Percentiles rank a stretch among this genome's conserved stretches.
These are phyloP conservation scores for Trebouxiophyceae sp. DNA, from an alignment of 163 green algal genomes.

Conservation along the genomic window DNA sequence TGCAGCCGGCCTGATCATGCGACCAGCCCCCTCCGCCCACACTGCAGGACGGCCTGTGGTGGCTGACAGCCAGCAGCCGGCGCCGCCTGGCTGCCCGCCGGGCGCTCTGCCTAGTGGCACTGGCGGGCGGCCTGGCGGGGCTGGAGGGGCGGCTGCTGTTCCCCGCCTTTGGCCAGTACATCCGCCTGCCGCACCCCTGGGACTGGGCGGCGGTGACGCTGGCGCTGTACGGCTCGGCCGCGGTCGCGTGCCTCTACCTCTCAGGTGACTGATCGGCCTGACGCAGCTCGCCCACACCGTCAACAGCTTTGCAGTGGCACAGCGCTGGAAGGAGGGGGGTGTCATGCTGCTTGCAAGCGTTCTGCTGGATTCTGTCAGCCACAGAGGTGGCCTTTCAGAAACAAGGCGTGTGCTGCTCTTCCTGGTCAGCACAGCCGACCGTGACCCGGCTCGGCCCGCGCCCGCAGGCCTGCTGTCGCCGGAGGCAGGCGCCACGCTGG, in stretches of 20 bases:
- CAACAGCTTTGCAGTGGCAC: too few species aligned
- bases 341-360: too few species aligned
- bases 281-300: too few species aligned
- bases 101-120: constrained; percentile 29
- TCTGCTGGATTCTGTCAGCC: too few species aligned
- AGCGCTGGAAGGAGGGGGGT: too few species aligned
- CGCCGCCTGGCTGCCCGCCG: constrained; percentile 16
- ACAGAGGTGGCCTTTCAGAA: too few species aligned
- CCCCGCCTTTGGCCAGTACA: constrained; percentile 84
- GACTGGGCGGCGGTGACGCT: constrained; percentile 78
- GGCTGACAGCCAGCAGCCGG: constrained; percentile 31
- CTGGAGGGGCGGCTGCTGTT: constrained; percentile 90
- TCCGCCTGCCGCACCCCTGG: constrained; percentile 77
- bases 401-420: too few species aligned
- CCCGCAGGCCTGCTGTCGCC: too few species aligned
- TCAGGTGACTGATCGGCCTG: constrained; percentile 35
- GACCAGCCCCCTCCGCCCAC: too few species aligned
- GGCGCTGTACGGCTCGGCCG: constrained; percentile 54
- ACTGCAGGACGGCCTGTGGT: constrained; percentile 62
- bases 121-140: constrained; percentile 48
- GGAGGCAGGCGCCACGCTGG: constrained; percentile 14
- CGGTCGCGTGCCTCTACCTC: constrained; percentile 39
- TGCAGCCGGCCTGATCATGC: too few species aligned
- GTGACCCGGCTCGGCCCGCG: too few species aligned
- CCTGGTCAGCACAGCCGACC: too few species aligned